Conservation (phyloP, 2,329 filamentous ascomycete genomes). For the Cladosporium sp. region DNA sequence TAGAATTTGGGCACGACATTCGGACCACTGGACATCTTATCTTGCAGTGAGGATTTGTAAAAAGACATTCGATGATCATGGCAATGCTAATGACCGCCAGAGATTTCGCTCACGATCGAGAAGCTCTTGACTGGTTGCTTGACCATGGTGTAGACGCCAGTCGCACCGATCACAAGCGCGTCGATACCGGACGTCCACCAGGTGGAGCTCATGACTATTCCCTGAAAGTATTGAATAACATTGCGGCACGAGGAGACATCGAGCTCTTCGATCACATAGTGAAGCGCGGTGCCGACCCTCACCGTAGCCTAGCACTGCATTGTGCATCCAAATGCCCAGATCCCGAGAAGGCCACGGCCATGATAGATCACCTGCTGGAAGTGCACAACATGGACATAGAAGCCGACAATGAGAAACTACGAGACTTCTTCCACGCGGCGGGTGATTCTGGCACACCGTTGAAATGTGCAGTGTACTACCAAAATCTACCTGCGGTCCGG, state of each 20-base stretch:
- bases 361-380: slow-evolving; percentile 14
- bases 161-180: slow-evolving; percentile 2
- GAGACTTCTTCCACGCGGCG: slow-evolving; percentile 1
- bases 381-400: slow-evolving; percentile 13
- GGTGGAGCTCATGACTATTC: slow-evolving; percentile 10
- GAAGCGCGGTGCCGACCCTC: slow-evolving; percentile 12
- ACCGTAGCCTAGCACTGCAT: slow-evolving; percentile 12
- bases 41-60: not conserved
- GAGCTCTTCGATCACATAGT: slow-evolving; percentile 15
- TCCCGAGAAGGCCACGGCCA: slow-evolving; percentile 1
- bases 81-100: not conserved
- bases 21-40: not conserved
- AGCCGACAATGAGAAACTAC: slow-evolving; percentile 9
- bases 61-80: not conserved
- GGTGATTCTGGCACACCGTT: slow-evolving; percentile 11
- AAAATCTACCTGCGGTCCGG: slow-evolving; percentile 11
- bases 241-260: slow-evolving; percentile 12
- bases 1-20: slow-evolving; percentile 3
- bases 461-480: slow-evolving; percentile 9
- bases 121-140: slow-evolving; percentile 13
- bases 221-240: slow-evolving; percentile 10
- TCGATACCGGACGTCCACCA: slow-evolving; percentile 1
- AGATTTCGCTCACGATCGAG: slow-evolving; percentile 10
- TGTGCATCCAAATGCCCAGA: slow-evolving; percentile 8
- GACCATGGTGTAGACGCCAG: slow-evolving; percentile 14